These are phyloP conservation scores for Candida sojae DNA, from an alignment of 1,139 yeast genomes.

Conservation along the genomic window DNA sequence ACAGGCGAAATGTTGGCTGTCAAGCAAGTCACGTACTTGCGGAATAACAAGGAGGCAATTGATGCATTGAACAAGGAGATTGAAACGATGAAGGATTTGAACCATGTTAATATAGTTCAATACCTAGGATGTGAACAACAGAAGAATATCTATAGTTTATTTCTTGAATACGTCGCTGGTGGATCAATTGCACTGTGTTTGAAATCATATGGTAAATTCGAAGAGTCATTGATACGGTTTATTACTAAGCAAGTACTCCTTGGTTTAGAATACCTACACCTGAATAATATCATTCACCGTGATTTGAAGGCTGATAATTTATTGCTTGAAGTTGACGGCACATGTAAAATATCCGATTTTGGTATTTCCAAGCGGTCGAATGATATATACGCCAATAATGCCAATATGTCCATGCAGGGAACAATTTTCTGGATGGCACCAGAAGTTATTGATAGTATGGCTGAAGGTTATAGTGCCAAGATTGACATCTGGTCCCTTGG, in stretches of 20 bases:
- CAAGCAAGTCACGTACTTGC: conserved; percentile 68
- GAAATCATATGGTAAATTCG: conserved; percentile 82
- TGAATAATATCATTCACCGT: conserved; percentile 86
- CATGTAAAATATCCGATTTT: conserved; percentile 94
- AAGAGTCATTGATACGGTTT: conserved; percentile 71
- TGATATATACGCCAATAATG: conserved; percentile 86
- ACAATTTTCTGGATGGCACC: conserved; percentile 99
- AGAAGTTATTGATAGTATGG: conserved; percentile 85
- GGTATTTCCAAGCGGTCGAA: conserved; percentile 90
- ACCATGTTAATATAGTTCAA: conserved; percentile 92
- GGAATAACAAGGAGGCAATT: conserved; percentile 51
- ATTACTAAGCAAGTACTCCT: conserved; percentile 77
- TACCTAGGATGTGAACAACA: conserved; percentile 89
- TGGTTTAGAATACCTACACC: conserved; percentile 85
- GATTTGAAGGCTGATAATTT: conserved; percentile 96
- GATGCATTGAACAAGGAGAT: conserved; percentile 91
- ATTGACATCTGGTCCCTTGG: conserved; percentile 94
- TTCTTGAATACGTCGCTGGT: conserved; percentile 95
- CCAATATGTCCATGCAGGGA: conserved; percentile 98
- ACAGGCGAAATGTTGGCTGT: conserved; percentile 99
- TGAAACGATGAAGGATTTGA: conserved; percentile 90
- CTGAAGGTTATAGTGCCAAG: conserved; percentile 95
- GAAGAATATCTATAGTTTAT: conserved; percentile 74
- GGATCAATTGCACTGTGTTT: conserved; percentile 92
- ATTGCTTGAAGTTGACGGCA: conserved; percentile 85